These are phyloP conservation scores for Yamadazyma blattariae DNA, from an alignment of 1,139 yeast species.

Conservation along the genomic window DNA sequence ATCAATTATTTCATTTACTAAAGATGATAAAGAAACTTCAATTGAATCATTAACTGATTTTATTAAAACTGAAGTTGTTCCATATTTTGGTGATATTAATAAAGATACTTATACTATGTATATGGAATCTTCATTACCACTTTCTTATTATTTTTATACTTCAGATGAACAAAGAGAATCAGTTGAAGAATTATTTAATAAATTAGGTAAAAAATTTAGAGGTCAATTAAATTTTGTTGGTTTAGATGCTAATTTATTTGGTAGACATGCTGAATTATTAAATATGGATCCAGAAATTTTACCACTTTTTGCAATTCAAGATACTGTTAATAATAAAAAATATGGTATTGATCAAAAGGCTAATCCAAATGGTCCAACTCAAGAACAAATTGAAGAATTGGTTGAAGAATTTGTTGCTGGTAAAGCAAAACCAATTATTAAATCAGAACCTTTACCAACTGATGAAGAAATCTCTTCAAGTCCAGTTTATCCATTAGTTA, in stretches of 20 bases:
- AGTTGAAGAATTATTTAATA: conserved; percentile 49
- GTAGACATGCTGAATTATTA: conserved; percentile 85
- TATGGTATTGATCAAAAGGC: conserved; percentile 59
- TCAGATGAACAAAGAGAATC: conserved; percentile 63
- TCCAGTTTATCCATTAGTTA: conserved; percentile 78
- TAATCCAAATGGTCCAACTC: conserved; percentile 38
- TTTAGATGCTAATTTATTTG: conserved; percentile 76
- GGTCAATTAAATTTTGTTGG: conserved; percentile 87
- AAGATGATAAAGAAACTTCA: conserved; percentile 18
- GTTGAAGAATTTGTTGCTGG: conserved; percentile 65
- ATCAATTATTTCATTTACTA: conserved; percentile 28
- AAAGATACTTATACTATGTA: conserved; percentile 78
- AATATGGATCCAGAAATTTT: conserved; percentile 77
- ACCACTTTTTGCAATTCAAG: conserved; percentile 92
- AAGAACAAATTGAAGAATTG: conserved; percentile 50
- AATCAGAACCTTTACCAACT: conserved; percentile 82
- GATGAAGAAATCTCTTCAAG: conserved; percentile 63
- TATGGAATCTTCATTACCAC: conserved; percentile 69
- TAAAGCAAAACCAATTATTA: conserved; percentile 66
- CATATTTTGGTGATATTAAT: conserved; percentile 87
- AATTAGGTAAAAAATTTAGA: conserved; percentile 71
- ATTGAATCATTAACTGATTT: conserved; percentile 48
- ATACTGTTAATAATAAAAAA: conserved; percentile 63
- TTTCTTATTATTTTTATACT: conserved; percentile 85
- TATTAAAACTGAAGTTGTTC: conserved; percentile 69